Base-by-base conservation (phyloP, 257 asterid genomes). In the Coffea canephora region DNA sequence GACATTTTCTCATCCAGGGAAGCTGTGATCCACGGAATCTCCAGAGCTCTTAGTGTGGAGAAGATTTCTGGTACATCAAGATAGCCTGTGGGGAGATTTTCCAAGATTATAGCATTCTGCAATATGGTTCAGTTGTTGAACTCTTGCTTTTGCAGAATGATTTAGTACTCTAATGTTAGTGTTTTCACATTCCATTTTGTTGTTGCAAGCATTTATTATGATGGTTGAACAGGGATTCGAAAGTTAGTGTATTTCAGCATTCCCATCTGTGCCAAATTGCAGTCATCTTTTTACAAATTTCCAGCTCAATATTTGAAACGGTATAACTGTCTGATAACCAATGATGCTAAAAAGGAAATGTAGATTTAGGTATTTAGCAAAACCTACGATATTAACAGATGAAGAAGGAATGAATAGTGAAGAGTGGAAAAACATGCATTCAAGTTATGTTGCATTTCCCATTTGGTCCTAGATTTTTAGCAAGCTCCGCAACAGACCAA, bases 11-110 rank as follows among this genome's bases (percentile, higher is more conserved):
- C 78, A 27, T 82, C 89, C 1, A 52, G 84, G 25, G 83, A 54
- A 27, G 90, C 86, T 70, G 82, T 81, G 61, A 62, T 93, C 69
- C 98, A 93, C 84, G 98, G 92, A 21, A 86, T 91, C 77, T 86
- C 91, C 7, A 74, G 82, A 75, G 86, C 85, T 79, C 83, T 93
- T 73, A 87, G 83, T 75, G 69, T 67, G 48, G 61, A 69, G 68
- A 73, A 78, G 76, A 78, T 78, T 78, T 69, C 81, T 54, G 76
- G 74, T 49, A 66, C 69, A 49, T 66, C 78, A 55, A 45, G 78
- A 57, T 75, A 75, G 78, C 43, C 16, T 12, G 27, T 6, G 10
- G 6, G 0, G 25, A 27, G 34, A 13, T 66, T 31, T 67, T 8
- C 3, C 46, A 67, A 14, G 5, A 11, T n/a, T 67, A 36, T 34